phyloP scores from a whole-genome alignment of 257 asterid species.

The Echites panduratus region DNA sequence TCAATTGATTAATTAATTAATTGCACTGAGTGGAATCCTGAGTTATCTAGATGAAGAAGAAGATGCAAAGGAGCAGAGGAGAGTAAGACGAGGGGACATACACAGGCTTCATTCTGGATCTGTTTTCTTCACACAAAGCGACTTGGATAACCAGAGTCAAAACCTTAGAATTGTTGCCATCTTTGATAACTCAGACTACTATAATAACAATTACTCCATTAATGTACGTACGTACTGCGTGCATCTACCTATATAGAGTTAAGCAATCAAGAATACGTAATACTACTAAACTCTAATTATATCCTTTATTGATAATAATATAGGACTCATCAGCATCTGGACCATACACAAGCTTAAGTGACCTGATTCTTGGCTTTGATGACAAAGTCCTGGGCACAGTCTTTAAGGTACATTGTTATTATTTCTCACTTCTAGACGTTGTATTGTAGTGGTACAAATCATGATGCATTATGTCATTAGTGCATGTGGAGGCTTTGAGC shows the following conservation, averaged over 20 bases:
- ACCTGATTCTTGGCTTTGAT: slow-evolving; percentile 72
- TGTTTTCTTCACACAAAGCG: slow-evolving; percentile 60
- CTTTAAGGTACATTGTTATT: slow-evolving; percentile 43
- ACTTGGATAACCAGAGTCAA: slow-evolving; percentile 44
- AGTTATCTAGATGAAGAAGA: slow-evolving; percentile 55
- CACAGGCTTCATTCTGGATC: slow-evolving; percentile 51
- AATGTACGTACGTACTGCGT: slow-evolving; percentile 22
- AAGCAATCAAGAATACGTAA: too few species aligned
- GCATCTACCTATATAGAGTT: background rate
- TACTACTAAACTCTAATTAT: too few species aligned
- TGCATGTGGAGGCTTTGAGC: too few species aligned
- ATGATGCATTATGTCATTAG: too few species aligned
- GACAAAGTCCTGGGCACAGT: slow-evolving; percentile 55
- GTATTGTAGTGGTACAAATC: too few species aligned
- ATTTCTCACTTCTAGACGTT: too few species aligned
- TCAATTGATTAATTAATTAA: too few species aligned
- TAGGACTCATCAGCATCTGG: slow-evolving; percentile 42
- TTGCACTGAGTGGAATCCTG: slow-evolving; percentile 65
- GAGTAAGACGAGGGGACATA: slow-evolving; percentile 54
- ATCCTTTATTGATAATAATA: background rate
- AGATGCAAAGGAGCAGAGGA: slow-evolving; percentile 27
- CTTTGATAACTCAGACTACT: slow-evolving; percentile 37
- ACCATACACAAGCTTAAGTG: slow-evolving; percentile 63
- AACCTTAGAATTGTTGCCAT: slow-evolving; percentile 67
- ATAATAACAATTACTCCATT: too few species aligned